A percentile compares a stretch with the other conserved stretches of the same genome.
Evolutionary conservation across 495 filamentous ascomycete species (phyloP).

Genomic region (Hyaloscypha hepaticicola): DNA sequence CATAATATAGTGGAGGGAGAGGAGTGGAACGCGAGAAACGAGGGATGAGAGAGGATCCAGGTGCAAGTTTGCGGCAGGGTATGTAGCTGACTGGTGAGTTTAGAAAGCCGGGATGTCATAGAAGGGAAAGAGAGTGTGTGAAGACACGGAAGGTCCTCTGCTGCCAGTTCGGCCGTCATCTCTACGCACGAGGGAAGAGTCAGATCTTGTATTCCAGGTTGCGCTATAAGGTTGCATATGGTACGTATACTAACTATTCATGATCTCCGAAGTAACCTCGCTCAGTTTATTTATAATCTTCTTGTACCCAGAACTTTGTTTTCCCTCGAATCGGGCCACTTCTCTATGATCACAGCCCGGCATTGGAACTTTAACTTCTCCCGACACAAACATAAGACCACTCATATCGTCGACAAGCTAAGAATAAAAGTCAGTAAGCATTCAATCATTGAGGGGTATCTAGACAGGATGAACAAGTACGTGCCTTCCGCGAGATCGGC

Average conservation of each 20-base stretch:
- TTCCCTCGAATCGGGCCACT: background rate
- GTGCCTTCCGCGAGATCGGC: background rate
- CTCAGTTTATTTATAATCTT: background rate
- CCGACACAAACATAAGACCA: background rate
- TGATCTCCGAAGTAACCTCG: background rate
- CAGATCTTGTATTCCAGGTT: background rate
- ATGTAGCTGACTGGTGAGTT: background rate
- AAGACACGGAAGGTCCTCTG: slow-evolving; percentile 15
- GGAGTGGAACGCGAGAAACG: slow-evolving; percentile 40
- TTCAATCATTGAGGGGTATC: too few species aligned
- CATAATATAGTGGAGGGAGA: slow-evolving; percentile 39
- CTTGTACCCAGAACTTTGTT: background rate
- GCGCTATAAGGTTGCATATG: background rate
- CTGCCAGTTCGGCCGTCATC: background rate
- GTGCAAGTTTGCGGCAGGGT: slow-evolving; percentile 36
- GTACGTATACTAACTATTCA: slow-evolving; percentile 4
- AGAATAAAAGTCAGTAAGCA: background rate
- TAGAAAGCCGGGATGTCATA: background rate
- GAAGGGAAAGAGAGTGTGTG: slow-evolving; percentile 7
- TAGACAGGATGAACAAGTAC: too few species aligned
- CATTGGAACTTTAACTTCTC: background rate
- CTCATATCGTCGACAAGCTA: background rate
- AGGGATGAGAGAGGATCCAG: slow-evolving; percentile 44
- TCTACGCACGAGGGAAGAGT: background rate
- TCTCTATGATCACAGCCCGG: background rate